Evolutionary conservation across 192 early-diverging fungal genomes (phyloP).

Genomic region (Dissophora globulifera): DNA sequence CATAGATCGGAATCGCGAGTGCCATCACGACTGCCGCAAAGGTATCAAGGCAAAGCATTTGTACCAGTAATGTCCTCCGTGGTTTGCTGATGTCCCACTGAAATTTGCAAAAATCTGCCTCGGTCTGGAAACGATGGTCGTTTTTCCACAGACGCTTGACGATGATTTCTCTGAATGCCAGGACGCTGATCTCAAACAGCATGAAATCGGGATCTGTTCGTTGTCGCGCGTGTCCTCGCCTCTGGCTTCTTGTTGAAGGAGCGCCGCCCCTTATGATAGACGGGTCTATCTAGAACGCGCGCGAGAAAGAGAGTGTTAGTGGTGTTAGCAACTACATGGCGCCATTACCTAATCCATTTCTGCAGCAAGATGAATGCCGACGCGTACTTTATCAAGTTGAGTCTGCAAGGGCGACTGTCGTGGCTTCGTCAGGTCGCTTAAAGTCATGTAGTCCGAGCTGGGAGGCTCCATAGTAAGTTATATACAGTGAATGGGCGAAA

Average conservation of each 20-base stretch:
- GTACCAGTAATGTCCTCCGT: slow-evolving; percentile 24
- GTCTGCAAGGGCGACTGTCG: slow-evolving; percentile 19
- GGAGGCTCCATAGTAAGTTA: slow-evolving; percentile 10
- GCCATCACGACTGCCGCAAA: no score
- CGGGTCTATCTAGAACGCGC: slow-evolving; percentile 23
- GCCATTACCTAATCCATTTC: neutral
- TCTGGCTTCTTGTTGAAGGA: slow-evolving; percentile 17
- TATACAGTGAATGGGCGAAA: neutral
- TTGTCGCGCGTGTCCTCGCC: slow-evolving; percentile 22
- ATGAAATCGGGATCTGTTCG: neutral
- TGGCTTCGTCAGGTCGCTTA: slow-evolving; percentile 35
- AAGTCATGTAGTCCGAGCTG: slow-evolving; percentile 28
- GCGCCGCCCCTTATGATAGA: slow-evolving; percentile 29
- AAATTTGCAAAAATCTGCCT: slow-evolving; percentile 46
- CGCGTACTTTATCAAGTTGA: slow-evolving; percentile 28
- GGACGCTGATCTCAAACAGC: slow-evolving; percentile 30
- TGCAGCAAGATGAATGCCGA: neutral
- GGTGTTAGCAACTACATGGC: neutral
- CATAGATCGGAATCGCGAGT: no score
- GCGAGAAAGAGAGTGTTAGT: no score
- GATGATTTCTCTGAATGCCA: slow-evolving; percentile 46
- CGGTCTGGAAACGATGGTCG: slow-evolving; percentile 27
- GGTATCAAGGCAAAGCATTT: no score
- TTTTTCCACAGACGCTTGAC: slow-evolving; percentile 37
- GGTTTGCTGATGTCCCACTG: slow-evolving; percentile 34